phyloP scores from a whole-genome alignment of 495 filamentous ascomycete genomes.

The Echria macrotheca region DNA sequence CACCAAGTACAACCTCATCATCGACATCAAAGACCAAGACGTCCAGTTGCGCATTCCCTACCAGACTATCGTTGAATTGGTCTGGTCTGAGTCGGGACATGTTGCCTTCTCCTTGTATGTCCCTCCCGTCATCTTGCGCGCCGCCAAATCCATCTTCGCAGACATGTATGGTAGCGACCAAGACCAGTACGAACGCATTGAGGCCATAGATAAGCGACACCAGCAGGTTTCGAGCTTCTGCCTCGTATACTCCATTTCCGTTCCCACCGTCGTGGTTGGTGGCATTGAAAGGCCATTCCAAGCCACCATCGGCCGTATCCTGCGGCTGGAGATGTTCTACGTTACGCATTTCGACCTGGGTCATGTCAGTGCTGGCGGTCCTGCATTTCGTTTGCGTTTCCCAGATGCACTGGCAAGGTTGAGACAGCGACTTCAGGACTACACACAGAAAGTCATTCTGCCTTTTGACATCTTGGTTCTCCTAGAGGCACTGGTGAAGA shows the following conservation, averaged over 20 bases:
- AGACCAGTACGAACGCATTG: too few species aligned
- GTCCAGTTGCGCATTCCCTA: slow-evolving; percentile 37
- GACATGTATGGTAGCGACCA: too few species aligned
- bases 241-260: slow-evolving; percentile 11
- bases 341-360: slow-evolving; percentile 23
- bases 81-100: slow-evolving; percentile 23
- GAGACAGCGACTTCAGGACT: slow-evolving; percentile 11
- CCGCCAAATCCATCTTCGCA: too few species aligned
- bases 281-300: neutral
- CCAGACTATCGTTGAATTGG: slow-evolving; percentile 30
- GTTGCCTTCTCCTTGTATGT: slow-evolving; percentile 32
- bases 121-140: neutral
- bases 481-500: slow-evolving; percentile 48
- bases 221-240: slow-evolving; percentile 8
- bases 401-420: slow-evolving; percentile 13
- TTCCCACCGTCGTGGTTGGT: neutral
- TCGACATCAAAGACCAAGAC: slow-evolving; percentile 14
- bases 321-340: slow-evolving; percentile 19
- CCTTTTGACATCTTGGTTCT: slow-evolving; percentile 42
- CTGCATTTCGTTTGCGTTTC: slow-evolving; percentile 7
- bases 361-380: neutral
- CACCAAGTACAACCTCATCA: slow-evolving; percentile 32
- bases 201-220: too few species aligned
- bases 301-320: neutral
- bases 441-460: slow-evolving; percentile 5